Evolutionary conservation across 1,284 basidiomycete species (phyloP).

Genomic region (Naganishia sp.): DNA sequence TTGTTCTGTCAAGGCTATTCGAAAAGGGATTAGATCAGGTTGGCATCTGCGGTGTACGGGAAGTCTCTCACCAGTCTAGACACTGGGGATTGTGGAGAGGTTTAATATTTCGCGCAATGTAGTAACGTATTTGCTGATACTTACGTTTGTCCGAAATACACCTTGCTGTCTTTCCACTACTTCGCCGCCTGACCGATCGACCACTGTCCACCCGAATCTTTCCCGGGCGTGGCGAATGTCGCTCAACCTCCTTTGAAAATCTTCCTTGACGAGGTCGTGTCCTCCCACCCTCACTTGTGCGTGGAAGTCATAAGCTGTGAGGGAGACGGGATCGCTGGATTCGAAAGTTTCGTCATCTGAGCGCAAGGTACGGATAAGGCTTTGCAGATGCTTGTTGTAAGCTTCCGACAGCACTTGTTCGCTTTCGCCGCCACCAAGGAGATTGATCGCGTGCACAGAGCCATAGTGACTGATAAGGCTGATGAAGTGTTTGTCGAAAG

Average conservation of each 20-base stretch:
- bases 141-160: constrained; percentile 79
- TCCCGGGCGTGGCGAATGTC: constrained; percentile 69
- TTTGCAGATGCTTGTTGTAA: constrained; percentile 74
- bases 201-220: constrained; percentile 80
- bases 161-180: constrained; percentile 82
- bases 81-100: constrained; percentile 56
- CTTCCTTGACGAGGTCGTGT: constrained; percentile 79
- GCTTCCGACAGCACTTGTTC: constrained; percentile 80
- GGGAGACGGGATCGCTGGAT: constrained; percentile 44
- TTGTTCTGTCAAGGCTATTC: constrained; percentile 88
- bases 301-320: constrained; percentile 96
- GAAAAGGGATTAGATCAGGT: constrained; percentile 22
- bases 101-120: not conserved
- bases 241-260: constrained; percentile 70
- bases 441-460: constrained; percentile 77
- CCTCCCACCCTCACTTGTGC: constrained; percentile 76
- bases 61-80: constrained; percentile 74
- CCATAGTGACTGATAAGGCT: constrained; percentile 82
- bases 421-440: constrained; percentile 87
- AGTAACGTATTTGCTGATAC: not conserved
- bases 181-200: constrained; percentile 66
- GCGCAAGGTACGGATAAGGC: constrained; percentile 57
- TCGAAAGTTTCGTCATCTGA: constrained; percentile 56
- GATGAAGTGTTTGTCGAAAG: constrained; percentile 90
- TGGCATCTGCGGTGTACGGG: constrained; percentile 15